A percentile compares a stretch with the other conserved stretches of the same genome.
These are phyloP conservation scores for Phaeotremella fagi DNA, from an alignment of 768 basidiomycete species.

Conservation along the genomic window DNA sequence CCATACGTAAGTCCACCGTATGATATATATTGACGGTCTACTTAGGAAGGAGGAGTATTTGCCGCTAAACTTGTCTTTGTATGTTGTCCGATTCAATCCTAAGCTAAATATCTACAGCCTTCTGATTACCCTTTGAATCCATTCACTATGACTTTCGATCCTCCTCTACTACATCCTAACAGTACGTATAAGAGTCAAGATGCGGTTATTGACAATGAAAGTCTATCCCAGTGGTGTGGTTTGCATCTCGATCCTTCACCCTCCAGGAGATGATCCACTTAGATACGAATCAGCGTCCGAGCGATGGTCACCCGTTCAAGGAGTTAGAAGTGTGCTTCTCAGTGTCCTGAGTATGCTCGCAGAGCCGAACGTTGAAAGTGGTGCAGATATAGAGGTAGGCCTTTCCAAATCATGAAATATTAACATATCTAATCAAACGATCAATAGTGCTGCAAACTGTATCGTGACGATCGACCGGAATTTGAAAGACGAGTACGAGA, in stretches of 20 bases:
- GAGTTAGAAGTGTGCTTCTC: constrained; percentile 91
- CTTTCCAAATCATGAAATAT: neutral
- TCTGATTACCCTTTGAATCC: constrained; percentile 93
- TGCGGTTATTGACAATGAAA: constrained; percentile 45
- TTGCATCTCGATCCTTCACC: constrained; percentile 94
- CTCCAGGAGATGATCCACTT: constrained; percentile 59
- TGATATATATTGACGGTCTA: constrained; percentile 2
- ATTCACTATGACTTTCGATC: constrained; percentile 99
- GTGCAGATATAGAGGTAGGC: constrained; percentile 70
- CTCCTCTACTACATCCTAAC: constrained; percentile 95
- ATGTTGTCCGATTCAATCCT: constrained; percentile 47
- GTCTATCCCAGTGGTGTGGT: constrained; percentile 95
- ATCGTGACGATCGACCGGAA: constrained; percentile 79
- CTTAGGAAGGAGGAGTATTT: constrained; percentile 89
- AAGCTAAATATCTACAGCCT: constrained; percentile 55
- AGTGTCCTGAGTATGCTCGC: constrained; percentile 97
- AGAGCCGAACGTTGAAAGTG: constrained; percentile 97
- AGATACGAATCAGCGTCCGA: constrained; percentile 95
- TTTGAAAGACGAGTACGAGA: constrained; percentile 81
- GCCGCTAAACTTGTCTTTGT: constrained; percentile 88
- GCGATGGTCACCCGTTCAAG: constrained; percentile 98
- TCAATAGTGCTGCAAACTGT: constrained; percentile 85
- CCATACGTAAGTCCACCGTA: constrained; percentile 65
- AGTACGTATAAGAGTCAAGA: constrained; percentile 64
- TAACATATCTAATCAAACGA: neutral